phyloP scores from a whole-genome alignment of 2,329 filamentous ascomycete genomes.

The Eutypella sp. region DNA sequence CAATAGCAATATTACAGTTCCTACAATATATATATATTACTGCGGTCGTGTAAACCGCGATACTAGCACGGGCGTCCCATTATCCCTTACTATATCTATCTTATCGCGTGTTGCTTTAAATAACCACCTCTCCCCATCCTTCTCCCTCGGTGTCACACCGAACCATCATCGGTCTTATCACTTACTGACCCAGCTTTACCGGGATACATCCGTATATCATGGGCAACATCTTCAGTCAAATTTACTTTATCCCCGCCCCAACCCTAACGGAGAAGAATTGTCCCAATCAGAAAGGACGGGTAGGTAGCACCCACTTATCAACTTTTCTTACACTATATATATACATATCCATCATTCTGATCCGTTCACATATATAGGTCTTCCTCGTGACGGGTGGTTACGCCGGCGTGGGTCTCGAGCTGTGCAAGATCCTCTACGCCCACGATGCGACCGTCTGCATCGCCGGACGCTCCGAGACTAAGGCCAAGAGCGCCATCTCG shows the following conservation, averaged over 20 bases:
- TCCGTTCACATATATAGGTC: not conserved
- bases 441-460: constrained; percentile 9
- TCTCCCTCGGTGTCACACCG: no score
- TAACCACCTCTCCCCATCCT: no score
- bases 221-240: constrained; percentile 21
- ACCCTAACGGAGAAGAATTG: constrained; percentile 20
- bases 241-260: constrained; percentile 15
- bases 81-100: no score
- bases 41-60: no score
- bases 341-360: not conserved
- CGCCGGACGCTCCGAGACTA: constrained; percentile 1
- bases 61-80: no score
- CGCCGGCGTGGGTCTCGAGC: constrained; percentile 10
- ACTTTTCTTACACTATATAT: not conserved
- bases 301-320: constrained; percentile 6
- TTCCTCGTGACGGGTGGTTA: constrained; percentile 9
- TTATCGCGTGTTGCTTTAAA: no score
- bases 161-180: no score
- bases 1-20: no score
- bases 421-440: constrained; percentile 6
- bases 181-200: no score
- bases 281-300: constrained; percentile 18
- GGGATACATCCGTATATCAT: constrained; percentile 8
- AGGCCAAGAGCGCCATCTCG: constrained; percentile 1
- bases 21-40: no score